Conservation (phyloP, 495 filamentous ascomycete species). For the Podospora pseudoanserina region DNA sequence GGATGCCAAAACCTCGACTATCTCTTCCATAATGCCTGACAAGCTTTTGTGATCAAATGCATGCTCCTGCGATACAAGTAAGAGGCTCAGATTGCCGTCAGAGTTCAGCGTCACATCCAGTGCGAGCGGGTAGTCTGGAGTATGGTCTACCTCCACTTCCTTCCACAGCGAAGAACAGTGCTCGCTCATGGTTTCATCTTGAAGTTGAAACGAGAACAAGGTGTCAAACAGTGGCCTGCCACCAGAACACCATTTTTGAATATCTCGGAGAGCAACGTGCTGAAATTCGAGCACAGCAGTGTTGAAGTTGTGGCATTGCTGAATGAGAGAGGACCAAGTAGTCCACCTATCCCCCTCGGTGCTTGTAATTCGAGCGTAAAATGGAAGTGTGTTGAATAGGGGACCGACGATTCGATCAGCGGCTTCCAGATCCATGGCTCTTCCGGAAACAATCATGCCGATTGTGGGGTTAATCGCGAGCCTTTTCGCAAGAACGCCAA, state of each 20-base stretch:
- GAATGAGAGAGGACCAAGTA: constrained; percentile 51
- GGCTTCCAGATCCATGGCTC: constrained; percentile 60
- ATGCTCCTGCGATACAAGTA: constrained; percentile 51
- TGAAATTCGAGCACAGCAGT: constrained; percentile 58
- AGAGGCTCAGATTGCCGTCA: constrained; percentile 46
- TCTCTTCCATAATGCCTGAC: constrained; percentile 37
- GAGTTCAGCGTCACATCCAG: constrained; percentile 60
- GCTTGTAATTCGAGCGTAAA: constrained; percentile 31
- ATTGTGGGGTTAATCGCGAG: constrained; percentile 41
- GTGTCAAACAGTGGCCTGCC: constrained; percentile 70
- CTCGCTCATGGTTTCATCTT: neutral
- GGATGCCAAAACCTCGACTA: constrained; percentile 32
- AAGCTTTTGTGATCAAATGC: constrained; percentile 33
- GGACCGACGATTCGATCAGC: constrained; percentile 74
- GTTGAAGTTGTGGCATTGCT: constrained; percentile 59
- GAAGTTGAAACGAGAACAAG: constrained; percentile 76
- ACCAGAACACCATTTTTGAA: constrained; percentile 64
- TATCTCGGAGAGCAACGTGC: constrained; percentile 66
- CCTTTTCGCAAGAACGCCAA: constrained; percentile 47
- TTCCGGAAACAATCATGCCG: constrained; percentile 68
- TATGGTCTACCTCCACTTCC: constrained; percentile 43
- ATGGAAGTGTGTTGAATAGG: constrained; percentile 86
- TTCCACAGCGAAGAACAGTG: constrained; percentile 47
- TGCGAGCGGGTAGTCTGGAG: constrained; percentile 68
- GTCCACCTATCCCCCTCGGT: constrained; percentile 34